Conservation (phyloP, 1,284 basidiomycete genomes). For the Lentinula novae-zelandiae region DNA sequence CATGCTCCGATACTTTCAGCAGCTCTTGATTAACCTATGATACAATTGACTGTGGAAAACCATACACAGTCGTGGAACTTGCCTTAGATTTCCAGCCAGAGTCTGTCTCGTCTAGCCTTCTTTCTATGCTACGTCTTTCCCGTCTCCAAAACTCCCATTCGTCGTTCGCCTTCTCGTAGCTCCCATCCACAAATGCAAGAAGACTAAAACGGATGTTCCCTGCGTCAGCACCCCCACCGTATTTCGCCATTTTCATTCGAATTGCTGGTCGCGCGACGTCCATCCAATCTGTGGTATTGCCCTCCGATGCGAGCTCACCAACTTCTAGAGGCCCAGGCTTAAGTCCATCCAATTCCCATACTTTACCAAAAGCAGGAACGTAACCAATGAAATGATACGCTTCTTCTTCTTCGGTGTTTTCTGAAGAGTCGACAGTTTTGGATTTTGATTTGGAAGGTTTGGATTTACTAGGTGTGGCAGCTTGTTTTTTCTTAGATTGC, state of each 20-base stretch:
- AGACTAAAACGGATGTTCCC: constrained; percentile 53
- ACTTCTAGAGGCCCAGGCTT: constrained; percentile 58
- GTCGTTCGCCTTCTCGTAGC: constrained; percentile 46
- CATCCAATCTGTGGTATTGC: constrained; percentile 40
- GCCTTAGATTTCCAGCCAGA: constrained; percentile 40
- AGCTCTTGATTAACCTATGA: constrained; percentile 27
- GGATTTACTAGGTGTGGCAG: neutral
- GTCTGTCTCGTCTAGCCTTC: constrained; percentile 32
- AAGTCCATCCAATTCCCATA: constrained; percentile 58
- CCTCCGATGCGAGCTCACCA: constrained; percentile 40
- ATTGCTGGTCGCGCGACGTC: constrained; percentile 56
- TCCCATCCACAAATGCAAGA: constrained; percentile 53
- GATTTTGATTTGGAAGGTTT: constrained; percentile 25
- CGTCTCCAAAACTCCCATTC: constrained; percentile 49
- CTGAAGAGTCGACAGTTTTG: constrained; percentile 14
- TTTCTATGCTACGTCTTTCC: constrained; percentile 42
- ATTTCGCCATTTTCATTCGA: constrained; percentile 56
- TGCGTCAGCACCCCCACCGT: constrained; percentile 37
- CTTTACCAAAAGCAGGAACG: constrained; percentile 55
- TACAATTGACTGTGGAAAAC: neutral
- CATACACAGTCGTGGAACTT: constrained; percentile 5
- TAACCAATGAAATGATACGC: constrained; percentile 64
- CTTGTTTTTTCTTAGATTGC: neutral
- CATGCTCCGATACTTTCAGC: constrained; percentile 21
- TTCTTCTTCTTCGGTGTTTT: constrained; percentile 37